A percentile compares a stretch with the other conserved stretches of the same genome.
phyloP scores from a whole-genome alignment of 2,329 filamentous ascomycete species.

The Chaetothyriales sp. region DNA sequence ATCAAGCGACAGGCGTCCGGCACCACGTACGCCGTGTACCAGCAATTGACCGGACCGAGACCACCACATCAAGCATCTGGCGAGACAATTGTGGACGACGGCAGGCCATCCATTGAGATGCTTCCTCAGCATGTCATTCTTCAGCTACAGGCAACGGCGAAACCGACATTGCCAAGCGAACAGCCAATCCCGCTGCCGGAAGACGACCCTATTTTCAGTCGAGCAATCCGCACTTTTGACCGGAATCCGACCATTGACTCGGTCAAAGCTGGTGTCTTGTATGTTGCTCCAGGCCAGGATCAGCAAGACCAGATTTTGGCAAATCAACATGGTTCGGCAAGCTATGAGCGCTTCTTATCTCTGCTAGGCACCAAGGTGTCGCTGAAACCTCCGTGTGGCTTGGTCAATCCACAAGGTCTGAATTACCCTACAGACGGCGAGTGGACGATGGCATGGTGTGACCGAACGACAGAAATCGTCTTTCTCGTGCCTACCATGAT shows the following conservation, averaged over 20 bases:
- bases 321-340: constrained; percentile 71
- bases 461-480: constrained; percentile 84
- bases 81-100: constrained; percentile 21
- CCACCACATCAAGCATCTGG: constrained; percentile 31
- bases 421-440: constrained; percentile 74
- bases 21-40: constrained; percentile 34
- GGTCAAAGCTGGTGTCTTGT: constrained; percentile 89
- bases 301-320: constrained; percentile 69
- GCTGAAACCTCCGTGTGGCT: constrained; percentile 52
- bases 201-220: constrained; percentile 51
- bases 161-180: constrained; percentile 32
- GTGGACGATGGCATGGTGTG: constrained; percentile 85
- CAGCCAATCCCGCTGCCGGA: constrained; percentile 63
- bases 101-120: constrained; percentile 20
- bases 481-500: constrained; percentile 96
- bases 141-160: constrained; percentile 29
- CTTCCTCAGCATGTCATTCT: constrained; percentile 33
- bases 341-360: constrained; percentile 74
- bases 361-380: constrained; percentile 68
- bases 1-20: constrained; percentile 37
- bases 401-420: constrained; percentile 84
- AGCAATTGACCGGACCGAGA: constrained; percentile 31
- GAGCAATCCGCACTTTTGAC: constrained; percentile 71
- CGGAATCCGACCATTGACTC: constrained; percentile 79
- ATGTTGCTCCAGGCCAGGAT: constrained; percentile 75